These are phyloP conservation scores for Clarireedia monteithiana DNA, from an alignment of 2,329 filamentous ascomycete genomes.

Conservation along the genomic window DNA sequence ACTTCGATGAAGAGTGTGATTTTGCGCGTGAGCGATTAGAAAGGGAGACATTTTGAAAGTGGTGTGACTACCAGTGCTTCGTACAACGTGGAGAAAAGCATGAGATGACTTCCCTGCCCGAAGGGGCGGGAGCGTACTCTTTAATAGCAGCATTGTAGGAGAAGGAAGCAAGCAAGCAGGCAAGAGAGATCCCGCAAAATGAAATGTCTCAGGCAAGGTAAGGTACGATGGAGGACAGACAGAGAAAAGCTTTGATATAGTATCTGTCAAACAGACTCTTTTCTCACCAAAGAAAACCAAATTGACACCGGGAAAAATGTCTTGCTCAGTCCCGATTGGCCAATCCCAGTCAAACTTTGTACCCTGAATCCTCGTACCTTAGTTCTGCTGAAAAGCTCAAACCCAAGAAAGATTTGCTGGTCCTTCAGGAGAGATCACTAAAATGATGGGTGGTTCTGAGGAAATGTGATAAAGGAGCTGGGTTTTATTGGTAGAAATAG, in stretches of 20 bases:
- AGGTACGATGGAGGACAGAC: background rate
- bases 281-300: background rate
- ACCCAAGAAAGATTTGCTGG: background rate
- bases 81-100: background rate
- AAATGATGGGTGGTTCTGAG: too few species aligned
- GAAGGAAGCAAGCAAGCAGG: background rate
- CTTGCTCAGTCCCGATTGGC: background rate
- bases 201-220: background rate
- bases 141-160: background rate
- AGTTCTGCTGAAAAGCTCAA: too few species aligned
- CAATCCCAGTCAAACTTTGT: background rate
- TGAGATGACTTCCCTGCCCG: slow-evolving; percentile 1
- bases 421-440: background rate
- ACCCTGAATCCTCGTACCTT: too few species aligned
- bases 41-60: background rate
- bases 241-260: background rate
- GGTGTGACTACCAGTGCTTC: background rate
- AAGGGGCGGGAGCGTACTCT: background rate
- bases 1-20: background rate
- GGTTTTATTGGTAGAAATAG: background rate
- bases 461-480: background rate
- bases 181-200: too few species aligned
- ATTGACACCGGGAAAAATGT: background rate
- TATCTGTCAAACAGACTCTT: background rate
- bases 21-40: background rate